phyloP scores from a whole-genome alignment of 2,329 filamentous ascomycete genomes.

The Phyllachora maydis region DNA sequence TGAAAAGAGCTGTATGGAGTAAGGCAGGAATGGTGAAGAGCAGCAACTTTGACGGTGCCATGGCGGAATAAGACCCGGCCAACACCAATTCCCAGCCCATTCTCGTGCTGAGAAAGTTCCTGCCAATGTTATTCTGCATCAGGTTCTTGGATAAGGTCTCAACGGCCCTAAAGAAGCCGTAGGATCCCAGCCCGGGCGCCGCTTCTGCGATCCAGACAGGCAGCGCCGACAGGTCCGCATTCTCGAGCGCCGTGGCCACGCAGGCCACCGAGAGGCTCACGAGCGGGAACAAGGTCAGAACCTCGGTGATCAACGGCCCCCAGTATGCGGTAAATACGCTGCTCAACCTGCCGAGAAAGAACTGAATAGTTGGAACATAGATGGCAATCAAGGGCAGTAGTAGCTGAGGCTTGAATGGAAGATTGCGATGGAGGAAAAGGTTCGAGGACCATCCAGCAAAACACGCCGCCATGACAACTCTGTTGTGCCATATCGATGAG shows the following conservation, averaged over 20 bases:
- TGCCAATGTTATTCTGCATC: constrained; percentile 33
- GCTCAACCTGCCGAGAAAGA: constrained; percentile 47
- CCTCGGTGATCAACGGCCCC: constrained; percentile 60
- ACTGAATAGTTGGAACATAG: constrained; percentile 56
- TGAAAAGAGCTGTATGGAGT: constrained; percentile 48
- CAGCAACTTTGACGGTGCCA: constrained; percentile 49
- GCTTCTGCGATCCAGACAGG: constrained; percentile 40
- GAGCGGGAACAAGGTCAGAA: constrained; percentile 50
- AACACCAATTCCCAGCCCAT: constrained; percentile 52
- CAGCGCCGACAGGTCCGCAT: constrained; percentile 30
- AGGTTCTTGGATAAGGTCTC: constrained; percentile 18
- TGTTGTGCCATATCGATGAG: constrained; percentile 48
- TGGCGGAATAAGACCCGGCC: constrained; percentile 38
- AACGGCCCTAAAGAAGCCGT: constrained; percentile 36
- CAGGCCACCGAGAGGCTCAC: constrained; percentile 41
- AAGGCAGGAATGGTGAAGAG: constrained; percentile 50
- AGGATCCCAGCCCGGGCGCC: constrained; percentile 43
- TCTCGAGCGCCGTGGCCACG: constrained; percentile 43
- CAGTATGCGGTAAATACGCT: constrained; percentile 40
- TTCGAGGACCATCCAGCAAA: constrained; percentile 56
- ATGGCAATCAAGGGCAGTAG: constrained; percentile 55
- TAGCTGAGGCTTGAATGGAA: constrained; percentile 29
- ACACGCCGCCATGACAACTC: constrained; percentile 41
- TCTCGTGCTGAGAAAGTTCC: constrained; percentile 43
- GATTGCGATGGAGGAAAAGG: constrained; percentile 25